Evolutionary conservation across 176 grass and related monocot genomes (phyloP), one percentile per base, ranked within the genome.

Genomic region (Canna indica): DNA sequence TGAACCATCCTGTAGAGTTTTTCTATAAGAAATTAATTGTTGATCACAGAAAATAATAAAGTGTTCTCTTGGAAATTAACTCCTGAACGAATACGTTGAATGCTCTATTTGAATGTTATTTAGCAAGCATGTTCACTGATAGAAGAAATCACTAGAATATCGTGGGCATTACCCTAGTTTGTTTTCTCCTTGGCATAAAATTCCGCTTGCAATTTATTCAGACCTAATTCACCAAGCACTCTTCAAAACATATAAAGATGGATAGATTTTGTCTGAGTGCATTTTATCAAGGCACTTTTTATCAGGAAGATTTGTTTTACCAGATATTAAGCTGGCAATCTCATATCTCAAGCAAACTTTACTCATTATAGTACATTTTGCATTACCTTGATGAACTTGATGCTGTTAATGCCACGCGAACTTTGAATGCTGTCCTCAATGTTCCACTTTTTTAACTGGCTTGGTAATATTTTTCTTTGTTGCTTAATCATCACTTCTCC

Each of bases 381-480:
- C 26, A 9, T 14, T 53, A 7, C 9, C 69, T 78, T 83, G 80
- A 87, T 81, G 79, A 84, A 84, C 22, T 81, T 75, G 52, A 76
- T 85, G 81, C n/a, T 14, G 34, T 46, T 47, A 7, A 42, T 28
- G 22, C 76, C 75, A 82, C 81, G 80, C 0, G 47, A 82, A n/a
- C 71, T 50, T 62, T 78, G 87, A 67, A 74, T 69, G 38, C 41
- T 66, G 20, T 79, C 75, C 59, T 99, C 90, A 44, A 73, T 77
- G 27, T 86, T 82, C 34, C 82, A 88, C n/a, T 72, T 79, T 73
- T 79, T 93, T 73, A 99, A 75, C 73, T 93, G 90, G 62, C 54
- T 88, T 82, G 85, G 83, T 29, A 88, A 78, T 5, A 86, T 84
- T 69, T 41, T 85, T 41, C 80, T 48, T 58, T 57, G 75, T 57